Evolutionary conservation across 176 grass and related monocot species (phyloP).

Genomic region (Eleusine indica): DNA sequence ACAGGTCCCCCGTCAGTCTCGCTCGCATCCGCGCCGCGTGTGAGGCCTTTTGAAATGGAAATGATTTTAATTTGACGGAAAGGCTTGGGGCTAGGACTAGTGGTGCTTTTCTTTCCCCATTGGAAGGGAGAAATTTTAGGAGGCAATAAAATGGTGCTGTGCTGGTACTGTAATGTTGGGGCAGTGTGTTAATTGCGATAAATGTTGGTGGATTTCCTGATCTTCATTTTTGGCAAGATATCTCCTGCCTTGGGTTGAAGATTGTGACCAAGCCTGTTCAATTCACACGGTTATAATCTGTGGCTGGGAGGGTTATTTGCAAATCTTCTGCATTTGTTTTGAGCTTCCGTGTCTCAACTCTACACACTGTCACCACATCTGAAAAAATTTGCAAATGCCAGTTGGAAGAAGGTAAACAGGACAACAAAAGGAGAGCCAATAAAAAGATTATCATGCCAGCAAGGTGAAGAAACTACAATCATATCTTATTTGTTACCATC

Average conservation of each 20-base stretch:
- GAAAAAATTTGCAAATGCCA: neutral
- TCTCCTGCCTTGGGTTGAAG: neutral
- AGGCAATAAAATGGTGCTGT: neutral
- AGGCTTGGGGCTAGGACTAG: neutral
- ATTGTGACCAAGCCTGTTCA: neutral
- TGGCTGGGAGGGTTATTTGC: neutral
- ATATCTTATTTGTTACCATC: slow-evolving; percentile 27
- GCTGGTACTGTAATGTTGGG: neutral
- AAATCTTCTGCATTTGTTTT: neutral
- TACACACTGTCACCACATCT: neutral
- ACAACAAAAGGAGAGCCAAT: neutral
- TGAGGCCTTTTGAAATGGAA: slow-evolving; percentile 4
- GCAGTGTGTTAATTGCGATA: neutral
- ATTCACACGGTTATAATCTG: no score
- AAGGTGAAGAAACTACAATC: neutral
- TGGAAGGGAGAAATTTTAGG: neutral
- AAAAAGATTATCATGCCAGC: neutral
- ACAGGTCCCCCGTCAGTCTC: neutral
- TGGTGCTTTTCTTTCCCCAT: neutral
- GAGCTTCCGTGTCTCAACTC: neutral
- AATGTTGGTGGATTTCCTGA: neutral
- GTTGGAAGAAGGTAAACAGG: neutral
- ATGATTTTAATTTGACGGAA: neutral
- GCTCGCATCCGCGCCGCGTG: slow-evolving; percentile 22
- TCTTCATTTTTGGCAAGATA: neutral